phyloP scores from a whole-genome alignment of 2,329 filamentous ascomycete species.

The Aspergillus udagawae region DNA sequence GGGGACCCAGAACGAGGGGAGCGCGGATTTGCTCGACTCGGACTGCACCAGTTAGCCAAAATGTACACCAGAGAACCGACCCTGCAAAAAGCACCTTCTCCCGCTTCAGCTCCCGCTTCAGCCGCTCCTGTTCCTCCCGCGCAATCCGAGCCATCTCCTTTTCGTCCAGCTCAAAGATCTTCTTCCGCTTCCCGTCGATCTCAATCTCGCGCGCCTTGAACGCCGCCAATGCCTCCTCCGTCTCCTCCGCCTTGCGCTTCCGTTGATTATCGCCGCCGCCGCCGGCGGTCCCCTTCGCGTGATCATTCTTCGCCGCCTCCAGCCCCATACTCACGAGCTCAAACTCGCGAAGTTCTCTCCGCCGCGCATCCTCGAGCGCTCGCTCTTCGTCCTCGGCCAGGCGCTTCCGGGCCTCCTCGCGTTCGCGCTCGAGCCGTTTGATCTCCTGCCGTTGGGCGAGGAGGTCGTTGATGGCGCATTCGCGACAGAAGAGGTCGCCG shows the following conservation, averaged over 20 bases:
- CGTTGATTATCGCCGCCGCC: conserved; percentile 16
- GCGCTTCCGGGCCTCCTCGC: conserved; percentile 60
- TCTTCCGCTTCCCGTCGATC: conserved; percentile 55
- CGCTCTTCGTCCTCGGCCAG: conserved; percentile 56
- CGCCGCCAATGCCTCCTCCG: conserved; percentile 22
- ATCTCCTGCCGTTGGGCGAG: conserved; percentile 88
- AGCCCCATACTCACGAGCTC: conserved; percentile 75
- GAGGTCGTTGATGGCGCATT: conserved; percentile 90
- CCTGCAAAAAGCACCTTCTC: conserved; percentile 57
- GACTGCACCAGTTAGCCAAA: conserved; percentile 20
- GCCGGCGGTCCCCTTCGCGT: conserved; percentile 6
- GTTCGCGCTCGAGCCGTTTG: conserved; percentile 68
- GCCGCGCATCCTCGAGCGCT: conserved; percentile 65
- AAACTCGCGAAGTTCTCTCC: conserved; percentile 73
- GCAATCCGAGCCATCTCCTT: conserved; percentile 70
- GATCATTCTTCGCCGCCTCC: conserved; percentile 23
- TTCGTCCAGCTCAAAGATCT: conserved; percentile 77
- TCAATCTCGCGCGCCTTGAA: conserved; percentile 40
- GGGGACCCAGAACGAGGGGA: conserved; percentile 92
- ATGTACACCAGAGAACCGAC: not conserved
- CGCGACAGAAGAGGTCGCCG: conserved; percentile 91
- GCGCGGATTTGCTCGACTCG: conserved; percentile 59
- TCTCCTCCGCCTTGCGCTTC: conserved; percentile 28
- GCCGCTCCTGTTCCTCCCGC: conserved; percentile 64
- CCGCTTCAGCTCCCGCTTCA: conserved; percentile 65